Base-by-base conservation (phyloP, 345 rosid genomes). In the Litchi chinensis region DNA sequence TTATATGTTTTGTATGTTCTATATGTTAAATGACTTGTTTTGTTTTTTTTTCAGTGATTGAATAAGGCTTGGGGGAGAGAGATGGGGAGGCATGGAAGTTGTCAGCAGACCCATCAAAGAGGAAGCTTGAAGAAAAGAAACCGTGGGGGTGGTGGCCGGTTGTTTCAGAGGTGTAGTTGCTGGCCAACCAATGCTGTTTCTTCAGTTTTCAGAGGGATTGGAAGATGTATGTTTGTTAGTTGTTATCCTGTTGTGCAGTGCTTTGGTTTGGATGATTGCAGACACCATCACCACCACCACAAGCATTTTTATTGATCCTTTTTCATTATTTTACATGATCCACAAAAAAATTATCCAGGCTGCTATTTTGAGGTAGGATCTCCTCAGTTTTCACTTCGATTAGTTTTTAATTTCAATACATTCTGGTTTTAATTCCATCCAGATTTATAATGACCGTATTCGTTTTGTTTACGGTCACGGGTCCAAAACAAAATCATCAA, bases 161-260 rank as follows among this genome's bases (percentile, higher is more conserved):
- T 32, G 37, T 32, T 32, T 32, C 37, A 32, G 37, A 3, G 37
- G 37, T 32, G 37, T 52, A 68, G 74, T 39, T 75, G 82, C 52
- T 76, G 84, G 75, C 82, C 83, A 41, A 77, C 84, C 73, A 68
- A 76, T 73, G 78, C 74, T 5, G 80, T 82, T 3, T 84, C 84
- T 40, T 80, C 82, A 4, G 81, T 85, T 75, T 76, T 82, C n/a
- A 85, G 85, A 79, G 85, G 91, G 68, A 67, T 86, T 48, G 83
- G 88, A 15, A 86, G 94, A 79, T 89, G 93, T 78, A 65, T 87
- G 10, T 91, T 87, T 74, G 78, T 89, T 70, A 74, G 86, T 12
- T 87, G 87, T 65, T 89, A 75, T 78, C 94, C 94, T 10, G 72
- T 87, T 65, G 71, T 91, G 15, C 91, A 86, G 6, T 89, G 93